Percentiles rank a stretch among this genome's conserved stretches.
Conservation (phyloP, 2,329 filamentous ascomycete species). For the Verticillium longisporum region DNA sequence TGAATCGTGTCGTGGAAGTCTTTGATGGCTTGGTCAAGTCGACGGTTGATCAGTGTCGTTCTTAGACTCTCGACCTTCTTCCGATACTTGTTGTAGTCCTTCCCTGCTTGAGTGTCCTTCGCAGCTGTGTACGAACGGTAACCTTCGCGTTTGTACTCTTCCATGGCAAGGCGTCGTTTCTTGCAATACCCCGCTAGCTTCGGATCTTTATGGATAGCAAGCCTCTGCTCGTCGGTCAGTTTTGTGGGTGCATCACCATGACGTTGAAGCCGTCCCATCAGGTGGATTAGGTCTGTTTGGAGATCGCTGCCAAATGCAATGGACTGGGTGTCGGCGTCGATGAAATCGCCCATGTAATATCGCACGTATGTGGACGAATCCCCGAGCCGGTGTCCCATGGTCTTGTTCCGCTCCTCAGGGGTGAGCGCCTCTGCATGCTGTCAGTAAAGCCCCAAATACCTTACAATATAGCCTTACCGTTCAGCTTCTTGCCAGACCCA, state of each 20-base stretch:
- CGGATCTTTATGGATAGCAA: constrained; percentile 5
- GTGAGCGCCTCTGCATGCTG: no score
- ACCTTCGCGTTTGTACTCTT: constrained; percentile 7
- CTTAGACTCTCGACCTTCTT: constrained; percentile 12
- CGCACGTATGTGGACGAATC: constrained; percentile 6
- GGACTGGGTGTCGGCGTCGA: constrained; percentile 3
- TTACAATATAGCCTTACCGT: no score
- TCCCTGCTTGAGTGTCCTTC: constrained; percentile 6
- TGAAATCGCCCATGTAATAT: constrained; percentile 8
- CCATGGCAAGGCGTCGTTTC: constrained; percentile 1
- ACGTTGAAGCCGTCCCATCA: constrained; percentile 3
- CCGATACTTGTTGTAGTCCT: constrained; percentile 10
- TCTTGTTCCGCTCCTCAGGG: constrained; percentile 10
- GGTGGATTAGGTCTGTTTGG: constrained; percentile 5
- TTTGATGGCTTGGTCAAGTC: constrained; percentile 12
- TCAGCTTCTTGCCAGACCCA: no score
- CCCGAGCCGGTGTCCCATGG: constrained; percentile 6
- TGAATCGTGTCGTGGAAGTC: constrained; percentile 15
- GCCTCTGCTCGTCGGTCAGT: constrained; percentile 12
- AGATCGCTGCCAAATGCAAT: constrained; percentile 7
- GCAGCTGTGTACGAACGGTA: constrained; percentile 13
- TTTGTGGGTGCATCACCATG: constrained; percentile 3
- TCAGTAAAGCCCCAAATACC: no score
- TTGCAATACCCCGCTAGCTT: constrained; percentile 6
- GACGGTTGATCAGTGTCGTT: constrained; percentile 7